Evolutionary conservation across 495 filamentous ascomycete species (phyloP).

Genomic region (Letharia lupina): DNA sequence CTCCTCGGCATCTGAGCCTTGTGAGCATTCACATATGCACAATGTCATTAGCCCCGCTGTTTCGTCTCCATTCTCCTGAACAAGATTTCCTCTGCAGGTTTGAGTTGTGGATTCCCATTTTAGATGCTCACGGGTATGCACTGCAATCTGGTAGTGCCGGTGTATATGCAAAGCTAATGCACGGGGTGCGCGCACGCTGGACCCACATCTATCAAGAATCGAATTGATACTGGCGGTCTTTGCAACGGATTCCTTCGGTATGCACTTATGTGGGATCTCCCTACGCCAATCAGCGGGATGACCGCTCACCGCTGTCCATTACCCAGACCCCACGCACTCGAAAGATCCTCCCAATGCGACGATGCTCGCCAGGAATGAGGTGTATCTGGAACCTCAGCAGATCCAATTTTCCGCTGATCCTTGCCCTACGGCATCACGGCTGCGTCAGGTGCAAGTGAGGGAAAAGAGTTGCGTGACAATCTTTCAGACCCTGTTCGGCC

Average conservation of each 20-base stretch:
- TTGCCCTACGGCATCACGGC: background rate
- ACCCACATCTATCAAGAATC: background rate
- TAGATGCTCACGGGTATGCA: background rate
- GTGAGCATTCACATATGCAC: background rate
- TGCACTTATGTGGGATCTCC: background rate
- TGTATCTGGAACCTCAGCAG: background rate
- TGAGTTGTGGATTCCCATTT: background rate
- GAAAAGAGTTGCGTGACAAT: background rate
- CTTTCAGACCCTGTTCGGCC: background rate
- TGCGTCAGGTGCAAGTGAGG: background rate
- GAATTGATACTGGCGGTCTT: background rate
- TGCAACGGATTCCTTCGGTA: background rate
- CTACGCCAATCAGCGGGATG: background rate
- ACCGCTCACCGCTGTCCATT: background rate
- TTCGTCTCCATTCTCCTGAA: background rate
- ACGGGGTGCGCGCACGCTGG: background rate
- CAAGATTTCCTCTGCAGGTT: background rate
- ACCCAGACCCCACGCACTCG: background rate
- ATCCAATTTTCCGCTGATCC: background rate
- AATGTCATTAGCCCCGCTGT: background rate
- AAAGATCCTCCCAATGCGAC: background rate
- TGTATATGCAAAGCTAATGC: background rate
- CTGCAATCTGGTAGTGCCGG: background rate
- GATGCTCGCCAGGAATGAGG: background rate
- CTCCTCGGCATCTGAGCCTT: background rate